Evolutionary conservation across 2,329 filamentous ascomycete species (phyloP), one percentile per base, ranked within the genome.

Genomic region (Fusarium sp.): DNA sequence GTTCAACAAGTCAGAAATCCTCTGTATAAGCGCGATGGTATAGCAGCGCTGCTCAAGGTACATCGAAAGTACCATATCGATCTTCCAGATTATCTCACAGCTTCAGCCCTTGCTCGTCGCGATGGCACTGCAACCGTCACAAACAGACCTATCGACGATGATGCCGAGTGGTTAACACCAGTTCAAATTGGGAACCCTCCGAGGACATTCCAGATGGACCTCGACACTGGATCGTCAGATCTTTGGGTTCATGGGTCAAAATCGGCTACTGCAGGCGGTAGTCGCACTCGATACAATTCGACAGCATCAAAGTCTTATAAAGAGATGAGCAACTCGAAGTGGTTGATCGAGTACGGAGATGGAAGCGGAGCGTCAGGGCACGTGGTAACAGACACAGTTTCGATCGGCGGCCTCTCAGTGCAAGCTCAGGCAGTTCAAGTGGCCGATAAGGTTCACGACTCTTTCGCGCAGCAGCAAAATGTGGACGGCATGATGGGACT

Each of bases 201-300:
- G 11, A 79, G 81, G 67, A 81, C 78, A 1, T 74, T 84, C 33
- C 77, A 79, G 31, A 73, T 84, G 47, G 79, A 83, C 63, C 80
- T 84, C 41, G 82, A 84, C 49, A 84, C 83, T 0, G 83, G 82
- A 0, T 83, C 81, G 1, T 81, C 82, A 5, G 82, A 84, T 52
- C 74, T 84, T 18, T 83, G 83, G 83, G 83, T 85, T 2, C 83
- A 84, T 70, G 83, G 81, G 46, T 79, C 82, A 23, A 80, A 82
- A 59, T 83, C 79, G 37, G 75, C 78, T 40, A 70, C 81, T 51
- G 72, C 81, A 2, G 74, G 68, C 30, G 57, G 75, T 23, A 81
- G 81, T 3, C 82, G 83, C 46, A 71, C 74, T 9, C 50, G 77
- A 18, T 84, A 81, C 68, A 70, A 80, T 44, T 78, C 81, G 1